Evolutionary conservation across 2,329 filamentous ascomycete genomes (phyloP).

Genomic region (Ampelomyces quisqualis): DNA sequence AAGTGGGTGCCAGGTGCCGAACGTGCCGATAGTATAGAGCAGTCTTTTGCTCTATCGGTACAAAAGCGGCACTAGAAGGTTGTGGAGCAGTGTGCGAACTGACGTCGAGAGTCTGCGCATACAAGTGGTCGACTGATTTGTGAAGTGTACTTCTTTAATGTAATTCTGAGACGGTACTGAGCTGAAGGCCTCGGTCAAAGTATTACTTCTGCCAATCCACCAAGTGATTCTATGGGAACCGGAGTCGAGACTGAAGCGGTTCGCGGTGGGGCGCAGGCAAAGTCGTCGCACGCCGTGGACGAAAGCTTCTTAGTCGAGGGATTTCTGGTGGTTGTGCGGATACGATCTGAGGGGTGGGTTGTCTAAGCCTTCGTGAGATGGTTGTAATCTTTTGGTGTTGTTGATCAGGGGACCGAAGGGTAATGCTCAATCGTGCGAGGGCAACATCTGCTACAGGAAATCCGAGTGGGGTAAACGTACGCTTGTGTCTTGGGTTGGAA

Average conservation of each 20-base stretch:
- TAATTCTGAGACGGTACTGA: too few relatives aligned
- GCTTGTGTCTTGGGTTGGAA: constrained; percentile 29
- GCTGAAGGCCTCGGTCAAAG: neutral
- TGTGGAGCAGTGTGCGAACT: constrained; percentile 22
- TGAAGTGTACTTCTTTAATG: too few relatives aligned
- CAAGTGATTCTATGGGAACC: constrained; percentile 7
- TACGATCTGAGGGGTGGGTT: constrained; percentile 31
- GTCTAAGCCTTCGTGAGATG: constrained; percentile 41
- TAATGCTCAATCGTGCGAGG: constrained; percentile 36
- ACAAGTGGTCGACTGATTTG: too few relatives aligned
- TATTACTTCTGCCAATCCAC: too few relatives aligned
- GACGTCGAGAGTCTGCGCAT: constrained; percentile 23
- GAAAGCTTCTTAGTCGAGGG: constrained; percentile 29
- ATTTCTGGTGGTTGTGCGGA: constrained; percentile 35
- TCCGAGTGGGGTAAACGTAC: constrained; percentile 41
- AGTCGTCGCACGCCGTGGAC: constrained; percentile 38
- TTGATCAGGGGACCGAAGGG: constrained; percentile 35
- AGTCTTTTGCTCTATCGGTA: constrained; percentile 13
- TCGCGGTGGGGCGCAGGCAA: constrained; percentile 30
- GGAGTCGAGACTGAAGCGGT: constrained; percentile 27
- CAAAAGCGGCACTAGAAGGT: constrained; percentile 11
- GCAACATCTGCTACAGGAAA: constrained; percentile 30
- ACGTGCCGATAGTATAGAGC: too few relatives aligned
- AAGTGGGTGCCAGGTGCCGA: too few relatives aligned
- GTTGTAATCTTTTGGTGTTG: constrained; percentile 31